Evolutionary conservation across 768 basidiomycete genomes (phyloP), one percentile per base, ranked within the genome.

Genomic region (Neoboletus magnificus): DNA sequence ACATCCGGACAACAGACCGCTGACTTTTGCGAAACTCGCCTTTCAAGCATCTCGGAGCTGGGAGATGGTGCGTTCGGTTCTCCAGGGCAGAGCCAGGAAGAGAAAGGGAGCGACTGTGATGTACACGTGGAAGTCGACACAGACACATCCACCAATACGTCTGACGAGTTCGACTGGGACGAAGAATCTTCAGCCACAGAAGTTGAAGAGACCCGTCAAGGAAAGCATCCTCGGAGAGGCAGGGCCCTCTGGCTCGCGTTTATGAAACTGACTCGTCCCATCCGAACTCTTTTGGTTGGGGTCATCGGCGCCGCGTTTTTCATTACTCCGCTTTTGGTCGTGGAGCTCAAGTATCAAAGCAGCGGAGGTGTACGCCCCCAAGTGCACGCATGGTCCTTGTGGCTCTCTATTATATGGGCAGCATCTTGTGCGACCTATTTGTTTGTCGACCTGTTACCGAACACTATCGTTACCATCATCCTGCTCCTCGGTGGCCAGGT

Each of bases 101-200:
- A 58, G n/a, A 58, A 60, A 25, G 59, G 22, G n/a, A 59, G 52
- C 23, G 55, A 40, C 40, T 33, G 33, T 22, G 55, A 63, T 25
- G 55, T 32, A 30, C 54, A 53, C 22, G 52, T 48, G 0, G 50
- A 57, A 27, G 60, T 57, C 20, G 70, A 68, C 18, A 66, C 71
- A 18, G 70, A 71, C 33, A 63, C 82, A n/a, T 78, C 74, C 27
- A 85, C 85, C 13, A 80, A 84, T 60, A 77, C 82, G 4, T 81
- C 79, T 11, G 86, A 88, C 64, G 84, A 89, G 62, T 89, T 91
- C 60, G 78, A 89, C 73, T 87, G 87, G 87, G 85, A 88, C 52
- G 79, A 83, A 49, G 83, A 85, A 15, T 52, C 54, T 42, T 59
- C 68, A 37, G 37, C 18, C 18, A 77, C 78, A 23, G 70, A 66